phyloP scores from a whole-genome alignment of 2,329 filamentous ascomycete genomes.

The Fusarium coffeatum region DNA sequence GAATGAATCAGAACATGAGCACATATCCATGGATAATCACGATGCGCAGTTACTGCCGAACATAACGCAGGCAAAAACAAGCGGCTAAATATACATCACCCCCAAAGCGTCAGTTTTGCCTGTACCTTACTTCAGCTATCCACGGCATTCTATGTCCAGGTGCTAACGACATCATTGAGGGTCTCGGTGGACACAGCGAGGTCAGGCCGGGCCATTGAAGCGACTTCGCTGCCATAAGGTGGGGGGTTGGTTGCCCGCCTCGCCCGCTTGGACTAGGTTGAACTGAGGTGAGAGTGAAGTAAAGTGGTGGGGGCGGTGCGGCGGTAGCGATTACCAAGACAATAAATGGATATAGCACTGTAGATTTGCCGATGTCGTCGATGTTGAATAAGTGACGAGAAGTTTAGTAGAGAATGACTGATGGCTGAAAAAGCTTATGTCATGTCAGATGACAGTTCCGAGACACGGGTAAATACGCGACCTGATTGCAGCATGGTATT shows the following conservation, averaged over 20 bases:
- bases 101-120: neutral
- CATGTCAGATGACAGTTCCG: neutral
- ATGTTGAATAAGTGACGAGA: constrained; percentile 12
- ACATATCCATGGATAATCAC: constrained; percentile 18
- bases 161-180: constrained; percentile 42
- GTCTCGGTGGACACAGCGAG: constrained; percentile 40
- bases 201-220: constrained; percentile 30
- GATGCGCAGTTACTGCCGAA: neutral
- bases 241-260: constrained; percentile 25
- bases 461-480: neutral
- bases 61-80: constrained; percentile 19
- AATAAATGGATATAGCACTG: constrained; percentile 16
- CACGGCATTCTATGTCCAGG: constrained; percentile 36
- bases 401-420: constrained; percentile 13
- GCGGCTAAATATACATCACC: constrained; percentile 31
- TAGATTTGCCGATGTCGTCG: constrained; percentile 11
- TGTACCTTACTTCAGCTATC: constrained; percentile 20
- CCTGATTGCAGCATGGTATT: neutral
- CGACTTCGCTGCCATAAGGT: constrained; percentile 23
- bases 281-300: constrained; percentile 14
- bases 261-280: constrained; percentile 16
- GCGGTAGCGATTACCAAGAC: constrained; percentile 36
- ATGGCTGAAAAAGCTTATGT: neutral
- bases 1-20: constrained; percentile 10
- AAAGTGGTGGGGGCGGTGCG: constrained; percentile 17